Conservation (phyloP, 495 filamentous ascomycete species). For the Penicillium canescens region DNA sequence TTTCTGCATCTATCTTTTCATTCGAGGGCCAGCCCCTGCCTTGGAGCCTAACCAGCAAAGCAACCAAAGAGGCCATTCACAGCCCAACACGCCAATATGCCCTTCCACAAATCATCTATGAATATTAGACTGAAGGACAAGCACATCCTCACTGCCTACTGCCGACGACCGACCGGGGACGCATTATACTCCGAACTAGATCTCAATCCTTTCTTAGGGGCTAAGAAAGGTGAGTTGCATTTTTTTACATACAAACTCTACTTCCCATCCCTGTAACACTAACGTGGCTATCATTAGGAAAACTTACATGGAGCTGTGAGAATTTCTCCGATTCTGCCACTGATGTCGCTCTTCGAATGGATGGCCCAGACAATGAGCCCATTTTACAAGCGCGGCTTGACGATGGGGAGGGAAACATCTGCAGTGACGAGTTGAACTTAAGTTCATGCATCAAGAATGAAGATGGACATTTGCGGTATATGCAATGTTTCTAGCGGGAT, state of each 20-base stretch:
- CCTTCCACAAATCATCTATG: slow-evolving; percentile 28
- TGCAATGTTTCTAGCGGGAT: slow-evolving; percentile 27
- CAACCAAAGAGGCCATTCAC: not conserved
- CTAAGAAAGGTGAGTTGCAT: slow-evolving; percentile 20
- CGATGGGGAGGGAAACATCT: slow-evolving; percentile 10
- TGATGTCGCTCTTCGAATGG: slow-evolving; percentile 17
- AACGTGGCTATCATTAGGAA: slow-evolving; percentile 8
- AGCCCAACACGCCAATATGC: slow-evolving; percentile 12
- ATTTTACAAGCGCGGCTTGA: slow-evolving; percentile 19
- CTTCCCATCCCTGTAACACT: not conserved
- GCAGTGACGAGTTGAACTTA: slow-evolving; percentile 18
- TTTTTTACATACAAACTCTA: not conserved
- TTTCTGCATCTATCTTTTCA: no score
- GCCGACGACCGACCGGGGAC: slow-evolving; percentile 18
- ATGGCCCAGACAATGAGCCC: slow-evolving; percentile 20
- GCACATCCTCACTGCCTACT: slow-evolving; percentile 25
- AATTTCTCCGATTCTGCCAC: slow-evolving; percentile 14
- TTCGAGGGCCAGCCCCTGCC: no score
- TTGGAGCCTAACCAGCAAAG: no score
- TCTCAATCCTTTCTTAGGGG: slow-evolving; percentile 19
- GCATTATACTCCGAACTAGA: slow-evolving; percentile 25
- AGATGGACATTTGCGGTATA: slow-evolving; percentile 23
- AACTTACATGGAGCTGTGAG: slow-evolving; percentile 21
- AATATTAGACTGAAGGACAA: slow-evolving; percentile 21
- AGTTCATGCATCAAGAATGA: slow-evolving; percentile 31